Conservation (phyloP, 306 rosid genomes). For the Rosa lucieae region DNA sequence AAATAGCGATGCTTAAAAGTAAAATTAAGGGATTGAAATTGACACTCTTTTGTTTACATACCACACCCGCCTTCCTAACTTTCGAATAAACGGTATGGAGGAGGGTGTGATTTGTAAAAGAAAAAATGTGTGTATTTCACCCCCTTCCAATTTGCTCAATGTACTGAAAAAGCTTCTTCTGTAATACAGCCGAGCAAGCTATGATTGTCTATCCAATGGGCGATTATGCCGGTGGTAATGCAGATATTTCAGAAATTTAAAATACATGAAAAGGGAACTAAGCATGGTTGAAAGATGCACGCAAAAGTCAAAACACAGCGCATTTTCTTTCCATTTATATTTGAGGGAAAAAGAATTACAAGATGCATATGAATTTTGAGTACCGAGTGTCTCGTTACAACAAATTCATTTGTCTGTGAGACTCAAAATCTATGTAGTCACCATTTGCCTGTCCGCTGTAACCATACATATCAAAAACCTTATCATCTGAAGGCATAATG, state of each 20-base stretch:
- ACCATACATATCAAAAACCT: constrained; percentile 66
- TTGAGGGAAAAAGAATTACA: constrained; percentile 14
- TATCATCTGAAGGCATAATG: constrained; percentile 63
- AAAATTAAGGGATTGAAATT: too few species aligned
- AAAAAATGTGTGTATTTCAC: too few species aligned
- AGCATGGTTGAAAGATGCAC: background rate
- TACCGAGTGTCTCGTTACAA: constrained; percentile 37
- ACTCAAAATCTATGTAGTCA: constrained; percentile 63
- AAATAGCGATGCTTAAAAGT: too few species aligned
- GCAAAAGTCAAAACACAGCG: background rate
- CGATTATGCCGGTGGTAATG: background rate
- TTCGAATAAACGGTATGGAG: too few species aligned
- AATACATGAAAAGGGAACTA: background rate
- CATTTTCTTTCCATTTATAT: constrained; percentile 18
- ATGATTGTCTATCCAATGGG: background rate
- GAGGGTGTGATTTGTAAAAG: too few species aligned
- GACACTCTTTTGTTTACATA: too few species aligned
- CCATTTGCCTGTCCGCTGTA: constrained; percentile 55
- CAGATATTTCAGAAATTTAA: background rate
- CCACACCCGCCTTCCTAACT: too few species aligned
- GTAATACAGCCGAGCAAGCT: background rate
- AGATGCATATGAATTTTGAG: constrained; percentile 21
- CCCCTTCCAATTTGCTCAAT: too few species aligned
- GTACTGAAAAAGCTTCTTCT: too few species aligned
- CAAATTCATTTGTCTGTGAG: constrained; percentile 79